Base-by-base conservation (phyloP, 2,329 filamentous ascomycete genomes). In the Proliferodiscus dingleyae region DNA sequence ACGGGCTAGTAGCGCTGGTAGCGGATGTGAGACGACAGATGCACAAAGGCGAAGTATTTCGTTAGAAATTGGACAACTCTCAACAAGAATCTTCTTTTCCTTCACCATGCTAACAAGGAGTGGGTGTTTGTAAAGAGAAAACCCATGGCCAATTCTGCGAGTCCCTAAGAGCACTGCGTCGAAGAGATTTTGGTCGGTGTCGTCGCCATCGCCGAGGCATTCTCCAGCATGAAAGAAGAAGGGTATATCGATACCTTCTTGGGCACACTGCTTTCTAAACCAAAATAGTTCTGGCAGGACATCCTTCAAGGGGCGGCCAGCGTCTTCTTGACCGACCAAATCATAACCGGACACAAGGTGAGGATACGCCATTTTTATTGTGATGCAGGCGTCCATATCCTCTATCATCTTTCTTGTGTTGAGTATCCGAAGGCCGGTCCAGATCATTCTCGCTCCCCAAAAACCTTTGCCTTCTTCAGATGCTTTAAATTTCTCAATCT, bases 191-290 rank as follows among this genome's bases (percentile, higher is more conserved):
- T 69, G 60, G 60, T 96, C 90, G 0, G 85, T 84, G 16, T 73
- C 74, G 55, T 81, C 83, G 22, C 89, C 89, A 49, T 87, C 81
- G 13, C 88, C 89, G 1, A 95, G 78, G 26, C 82, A 88, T 67
- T 96, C 90, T 53, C 90, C 91, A 0, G 91, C 60, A 28, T 96
- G 90, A 71, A 97, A 94, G 72, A 95, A 95, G 71, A 96, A 95
- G 1, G 91, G 91, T 8, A 98, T 81, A 40, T 89, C 80, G 29
- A 96, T 78, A 2, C 78, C 80, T 59, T 89, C 83, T 61, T 87
- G 75, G 1, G 80, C 78, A 64, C 89, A 96, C 57, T 85, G 80
- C 65, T 91, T 90, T 53, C 83, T 83, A 74, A 97, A 96, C 89
- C 89, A 96, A 66, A 96, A 91, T 0, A 97, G 71, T 60, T 95